phyloP scores from a whole-genome alignment of 202 grass and related monocot species.

The Brachypodium distachyon region DNA sequence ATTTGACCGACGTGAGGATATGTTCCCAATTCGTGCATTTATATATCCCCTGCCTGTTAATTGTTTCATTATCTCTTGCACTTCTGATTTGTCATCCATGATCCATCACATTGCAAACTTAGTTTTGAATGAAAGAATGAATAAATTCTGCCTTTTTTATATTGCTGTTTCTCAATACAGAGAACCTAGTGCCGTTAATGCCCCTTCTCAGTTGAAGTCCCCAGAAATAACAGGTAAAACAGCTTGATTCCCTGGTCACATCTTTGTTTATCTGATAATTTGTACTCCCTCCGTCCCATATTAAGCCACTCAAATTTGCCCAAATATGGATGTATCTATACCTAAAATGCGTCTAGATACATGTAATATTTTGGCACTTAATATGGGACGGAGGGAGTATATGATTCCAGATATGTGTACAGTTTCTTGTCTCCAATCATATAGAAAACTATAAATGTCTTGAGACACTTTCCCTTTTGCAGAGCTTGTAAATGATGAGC shows the following conservation, averaged over 20 bases:
- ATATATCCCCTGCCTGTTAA: too few species aligned
- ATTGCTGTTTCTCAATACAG: constrained; percentile 23
- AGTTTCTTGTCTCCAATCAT: neutral
- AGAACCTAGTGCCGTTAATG: constrained; percentile 41
- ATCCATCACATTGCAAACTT: neutral
- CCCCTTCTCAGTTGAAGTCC: constrained; percentile 42
- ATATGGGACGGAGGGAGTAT: too few species aligned
- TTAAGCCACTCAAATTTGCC: too few species aligned
- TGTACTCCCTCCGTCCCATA: too few species aligned
- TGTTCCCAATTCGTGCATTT: neutral
- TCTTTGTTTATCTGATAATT: neutral
- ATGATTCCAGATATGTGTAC: neutral
- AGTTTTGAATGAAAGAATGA: neutral
- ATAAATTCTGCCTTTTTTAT: constrained; percentile 8
- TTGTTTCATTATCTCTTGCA: neutral
- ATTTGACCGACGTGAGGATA: constrained; percentile 12
- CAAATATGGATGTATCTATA: too few species aligned
- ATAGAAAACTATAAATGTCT: neutral
- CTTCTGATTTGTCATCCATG: neutral
- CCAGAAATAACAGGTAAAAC: constrained; percentile 46
- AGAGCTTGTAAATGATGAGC: constrained; percentile 66
- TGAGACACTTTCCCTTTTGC: constrained; percentile 3
- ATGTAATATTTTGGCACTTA: too few species aligned
- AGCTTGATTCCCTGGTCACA: neutral
- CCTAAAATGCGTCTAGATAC: too few species aligned